These are phyloP conservation scores for Chloromonas sp. DNA, from an alignment of 163 green algal genomes.

Conservation along the genomic window DNA sequence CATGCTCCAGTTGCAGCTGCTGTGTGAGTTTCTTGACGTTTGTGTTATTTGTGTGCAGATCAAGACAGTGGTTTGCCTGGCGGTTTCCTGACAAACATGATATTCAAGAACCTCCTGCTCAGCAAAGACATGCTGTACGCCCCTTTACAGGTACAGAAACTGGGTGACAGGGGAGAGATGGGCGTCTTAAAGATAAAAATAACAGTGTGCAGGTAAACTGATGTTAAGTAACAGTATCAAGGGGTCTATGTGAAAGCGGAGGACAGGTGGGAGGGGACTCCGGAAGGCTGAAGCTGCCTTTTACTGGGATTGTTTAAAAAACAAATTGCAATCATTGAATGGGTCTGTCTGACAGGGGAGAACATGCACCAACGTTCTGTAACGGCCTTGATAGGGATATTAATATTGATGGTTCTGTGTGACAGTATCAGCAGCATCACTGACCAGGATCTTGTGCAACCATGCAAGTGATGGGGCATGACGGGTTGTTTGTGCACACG, in stretches of 20 bases:
- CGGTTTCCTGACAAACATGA: constrained; percentile 63
- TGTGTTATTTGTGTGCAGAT: background rate
- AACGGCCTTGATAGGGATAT: too few relatives aligned
- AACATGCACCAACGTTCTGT: too few relatives aligned
- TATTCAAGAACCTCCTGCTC: constrained; percentile 79
- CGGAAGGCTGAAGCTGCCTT: background rate
- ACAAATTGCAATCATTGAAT: background rate
- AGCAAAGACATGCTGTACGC: constrained; percentile 85
- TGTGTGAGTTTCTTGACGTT: background rate
- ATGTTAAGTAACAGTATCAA: background rate
- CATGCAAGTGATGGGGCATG: too few relatives aligned
- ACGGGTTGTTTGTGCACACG: too few relatives aligned
- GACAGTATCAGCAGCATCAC: too few relatives aligned
- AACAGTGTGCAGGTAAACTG: background rate
- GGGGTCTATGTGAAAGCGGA: background rate
- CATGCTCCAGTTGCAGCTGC: background rate
- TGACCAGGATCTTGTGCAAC: too few relatives aligned
- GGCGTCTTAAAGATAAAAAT: background rate
- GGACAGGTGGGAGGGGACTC: background rate
- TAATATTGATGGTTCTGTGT: too few relatives aligned
- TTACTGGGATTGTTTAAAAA: background rate
- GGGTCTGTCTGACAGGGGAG: too few relatives aligned
- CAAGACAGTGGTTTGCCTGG: constrained; percentile 10
- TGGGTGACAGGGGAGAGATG: background rate
- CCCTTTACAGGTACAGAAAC: constrained; percentile 59